A percentile compares a stretch with the other conserved stretches of the same genome.
Evolutionary conservation across 441 rosid species (phyloP).

Genomic region (Populus hybrid): DNA sequence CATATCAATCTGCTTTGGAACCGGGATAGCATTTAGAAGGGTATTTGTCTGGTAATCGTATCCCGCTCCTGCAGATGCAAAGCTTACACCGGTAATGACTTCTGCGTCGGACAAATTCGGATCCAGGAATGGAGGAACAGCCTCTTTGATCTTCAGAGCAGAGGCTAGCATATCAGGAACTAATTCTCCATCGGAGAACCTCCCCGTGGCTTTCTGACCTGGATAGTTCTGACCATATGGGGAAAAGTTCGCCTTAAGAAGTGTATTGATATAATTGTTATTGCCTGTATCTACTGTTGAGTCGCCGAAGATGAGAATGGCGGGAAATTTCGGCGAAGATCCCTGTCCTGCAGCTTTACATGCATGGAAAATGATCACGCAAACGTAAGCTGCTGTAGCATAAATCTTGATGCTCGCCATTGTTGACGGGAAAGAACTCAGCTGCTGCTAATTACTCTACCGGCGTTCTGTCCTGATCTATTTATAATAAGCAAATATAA

Average conservation of each 20-base stretch:
- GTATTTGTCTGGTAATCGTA: constrained; percentile 44
- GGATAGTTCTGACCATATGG: constrained; percentile 58
- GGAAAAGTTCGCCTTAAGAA: constrained; percentile 28
- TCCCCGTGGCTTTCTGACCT: constrained; percentile 3
- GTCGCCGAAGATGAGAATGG: constrained; percentile 54
- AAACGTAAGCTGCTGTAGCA: too few species aligned
- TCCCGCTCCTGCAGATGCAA: constrained; percentile 60
- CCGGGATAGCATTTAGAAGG: constrained; percentile 22
- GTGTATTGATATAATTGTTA: constrained; percentile 42
- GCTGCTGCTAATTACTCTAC: too few species aligned
- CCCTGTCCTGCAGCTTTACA: background rate
- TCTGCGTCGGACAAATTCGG: constrained; percentile 38
- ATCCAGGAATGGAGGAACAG: constrained; percentile 54
- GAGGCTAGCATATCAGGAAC: constrained; percentile 39
- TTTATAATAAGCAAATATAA: too few species aligned
- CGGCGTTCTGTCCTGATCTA: too few species aligned
- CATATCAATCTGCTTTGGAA: constrained; percentile 33
- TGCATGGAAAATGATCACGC: too few species aligned
- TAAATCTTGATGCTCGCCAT: too few species aligned
- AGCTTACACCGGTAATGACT: constrained; percentile 47
- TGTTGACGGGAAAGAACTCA: too few species aligned
- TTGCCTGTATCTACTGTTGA: constrained; percentile 59
- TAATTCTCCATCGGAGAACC: constrained; percentile 46
- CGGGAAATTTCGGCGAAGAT: constrained; percentile 25
- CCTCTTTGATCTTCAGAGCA: constrained; percentile 36